Evolutionary conservation across 1,284 basidiomycete species (phyloP).

Genomic region (Naganishia albida): DNA sequence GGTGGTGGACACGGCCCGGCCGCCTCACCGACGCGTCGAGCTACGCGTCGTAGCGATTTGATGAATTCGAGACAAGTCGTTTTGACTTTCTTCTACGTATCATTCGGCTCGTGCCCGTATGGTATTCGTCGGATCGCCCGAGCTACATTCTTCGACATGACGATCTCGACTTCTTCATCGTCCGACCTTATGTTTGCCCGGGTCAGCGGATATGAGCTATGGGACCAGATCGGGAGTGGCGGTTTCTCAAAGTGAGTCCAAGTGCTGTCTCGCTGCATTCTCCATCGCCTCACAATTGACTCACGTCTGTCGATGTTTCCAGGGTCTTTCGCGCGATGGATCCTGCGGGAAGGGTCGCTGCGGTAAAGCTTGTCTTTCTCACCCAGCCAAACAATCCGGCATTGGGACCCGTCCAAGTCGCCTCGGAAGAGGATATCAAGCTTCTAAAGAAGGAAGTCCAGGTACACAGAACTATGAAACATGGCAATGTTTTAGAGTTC

Average conservation of each 20-base stretch:
- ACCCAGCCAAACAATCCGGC: slow-evolving; percentile 14
- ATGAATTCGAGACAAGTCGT: slow-evolving; percentile 12
- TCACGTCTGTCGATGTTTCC: neutral
- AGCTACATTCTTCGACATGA: slow-evolving; percentile 4
- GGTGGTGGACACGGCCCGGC: too few relatives aligned
- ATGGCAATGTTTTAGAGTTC: slow-evolving; percentile 82
- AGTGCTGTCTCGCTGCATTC: neutral
- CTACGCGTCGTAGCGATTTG: slow-evolving; percentile 1
- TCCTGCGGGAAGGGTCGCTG: slow-evolving; percentile 4
- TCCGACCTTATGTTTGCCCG: neutral
- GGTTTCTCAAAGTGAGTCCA: slow-evolving; percentile 20
- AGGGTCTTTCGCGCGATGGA: slow-evolving; percentile 11
- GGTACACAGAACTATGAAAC: slow-evolving; percentile 80
- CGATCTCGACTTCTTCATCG: neutral
- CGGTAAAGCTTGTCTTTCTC: slow-evolving; percentile 24
- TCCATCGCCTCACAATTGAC: neutral
- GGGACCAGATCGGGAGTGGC: slow-evolving; percentile 23
- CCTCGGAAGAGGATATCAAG: slow-evolving; percentile 59
- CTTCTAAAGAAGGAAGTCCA: slow-evolving; percentile 91
- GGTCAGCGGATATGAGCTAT: slow-evolving; percentile 9
- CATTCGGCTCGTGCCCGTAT: neutral
- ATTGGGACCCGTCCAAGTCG: slow-evolving; percentile 49
- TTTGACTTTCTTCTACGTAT: neutral
- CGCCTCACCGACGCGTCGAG: slow-evolving; percentile 2
- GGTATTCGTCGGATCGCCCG: neutral